A percentile compares a stretch with the other conserved stretches of the same genome.
Evolutionary conservation across 2,329 filamentous ascomycete genomes (phyloP).

Genomic region (Colletotrichum tanaceti): DNA sequence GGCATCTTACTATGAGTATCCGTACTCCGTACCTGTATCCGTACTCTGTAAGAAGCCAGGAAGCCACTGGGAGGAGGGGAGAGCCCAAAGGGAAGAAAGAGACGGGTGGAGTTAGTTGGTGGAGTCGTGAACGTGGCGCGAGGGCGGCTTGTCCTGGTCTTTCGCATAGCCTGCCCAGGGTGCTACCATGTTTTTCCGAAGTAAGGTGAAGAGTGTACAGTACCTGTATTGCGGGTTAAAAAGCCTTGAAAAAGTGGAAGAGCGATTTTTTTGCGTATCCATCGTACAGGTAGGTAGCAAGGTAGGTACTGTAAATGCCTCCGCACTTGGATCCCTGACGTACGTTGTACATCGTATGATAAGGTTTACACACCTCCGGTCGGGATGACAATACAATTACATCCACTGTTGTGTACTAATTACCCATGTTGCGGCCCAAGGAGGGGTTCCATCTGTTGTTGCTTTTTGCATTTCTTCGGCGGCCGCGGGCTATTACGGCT

Average conservation of each 20-base stretch:
- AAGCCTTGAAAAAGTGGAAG: conserved; percentile 24
- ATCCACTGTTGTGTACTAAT: not conserved
- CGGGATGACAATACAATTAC: not conserved
- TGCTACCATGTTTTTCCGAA: conserved; percentile 20
- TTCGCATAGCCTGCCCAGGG: conserved; percentile 3
- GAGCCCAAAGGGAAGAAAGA: conserved; percentile 12
- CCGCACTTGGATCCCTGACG: not conserved
- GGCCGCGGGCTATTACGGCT: not conserved
- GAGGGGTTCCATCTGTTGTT: conserved; percentile 14
- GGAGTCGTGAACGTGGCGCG: conserved; percentile 28
- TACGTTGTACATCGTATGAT: no score
- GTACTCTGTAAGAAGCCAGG: no score
- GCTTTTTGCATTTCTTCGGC: not conserved
- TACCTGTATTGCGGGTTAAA: conserved; percentile 19
- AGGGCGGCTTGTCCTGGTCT: conserved; percentile 20
- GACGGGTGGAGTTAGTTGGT: conserved; percentile 24
- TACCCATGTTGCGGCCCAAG: conserved; percentile 11
- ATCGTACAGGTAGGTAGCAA: no score
- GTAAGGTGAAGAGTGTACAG: no score
- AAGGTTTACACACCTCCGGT: conserved; percentile 25
- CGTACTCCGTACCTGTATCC: no score
- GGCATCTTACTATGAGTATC: conserved; percentile 1
- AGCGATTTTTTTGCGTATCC: conserved; percentile 7
- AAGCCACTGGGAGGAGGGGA: not conserved
- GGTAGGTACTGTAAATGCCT: no score